phyloP scores from a whole-genome alignment of 2,329 filamentous ascomycete genomes.

The Hypoxylon sp. region DNA sequence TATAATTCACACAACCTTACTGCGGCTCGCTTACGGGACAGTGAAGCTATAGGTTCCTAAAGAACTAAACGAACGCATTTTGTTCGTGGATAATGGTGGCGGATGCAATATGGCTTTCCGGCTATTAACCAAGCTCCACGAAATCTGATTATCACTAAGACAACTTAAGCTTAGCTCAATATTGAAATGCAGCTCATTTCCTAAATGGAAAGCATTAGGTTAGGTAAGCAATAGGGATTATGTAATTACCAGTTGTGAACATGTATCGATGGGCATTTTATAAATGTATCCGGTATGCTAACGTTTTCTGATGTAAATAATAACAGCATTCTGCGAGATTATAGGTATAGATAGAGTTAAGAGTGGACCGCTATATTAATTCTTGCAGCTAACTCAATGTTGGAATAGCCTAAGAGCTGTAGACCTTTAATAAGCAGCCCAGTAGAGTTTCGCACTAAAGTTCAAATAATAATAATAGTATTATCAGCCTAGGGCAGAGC shows the following conservation, averaged over 20 bases:
- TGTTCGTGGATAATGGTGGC: constrained; percentile 16
- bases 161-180: constrained; percentile 11
- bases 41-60: not conserved
- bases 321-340: not conserved
- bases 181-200: constrained; percentile 6
- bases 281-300: no score
- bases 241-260: not conserved
- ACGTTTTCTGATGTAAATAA: not conserved
- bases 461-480: no score
- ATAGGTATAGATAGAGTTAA: not conserved
- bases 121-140: constrained; percentile 16
- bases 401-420: no score
- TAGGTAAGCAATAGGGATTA: not conserved
- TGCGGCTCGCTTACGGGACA: constrained; percentile 8
- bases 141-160: not conserved
- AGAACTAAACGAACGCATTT: constrained; percentile 1
- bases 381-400: no score
- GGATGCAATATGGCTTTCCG: not conserved
- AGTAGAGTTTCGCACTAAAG: no score
- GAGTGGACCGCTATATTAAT: not conserved
- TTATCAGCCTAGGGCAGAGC: no score
- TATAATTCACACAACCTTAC: not conserved
- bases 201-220: not conserved
- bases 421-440: no score
- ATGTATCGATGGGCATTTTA: not conserved